Percentiles rank a stretch among this genome's conserved stretches.
These are phyloP conservation scores for Eucalyptus dawsonii DNA, from an alignment of 345 rosid species.

Conservation along the genomic window DNA sequence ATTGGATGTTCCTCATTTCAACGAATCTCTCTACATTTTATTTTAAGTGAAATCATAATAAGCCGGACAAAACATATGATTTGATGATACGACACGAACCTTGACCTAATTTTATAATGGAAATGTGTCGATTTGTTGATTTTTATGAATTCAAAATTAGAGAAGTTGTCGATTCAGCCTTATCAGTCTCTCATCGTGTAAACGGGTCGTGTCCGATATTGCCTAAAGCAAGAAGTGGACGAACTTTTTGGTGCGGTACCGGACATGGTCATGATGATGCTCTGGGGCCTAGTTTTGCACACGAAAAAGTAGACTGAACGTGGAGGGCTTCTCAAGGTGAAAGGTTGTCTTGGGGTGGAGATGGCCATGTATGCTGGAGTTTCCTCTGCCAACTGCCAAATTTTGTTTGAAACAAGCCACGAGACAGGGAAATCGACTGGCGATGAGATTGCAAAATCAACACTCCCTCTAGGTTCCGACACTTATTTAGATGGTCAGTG, in stretches of 20 bases:
- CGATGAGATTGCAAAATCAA: neutral
- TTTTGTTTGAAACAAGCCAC: neutral
- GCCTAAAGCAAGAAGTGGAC: neutral
- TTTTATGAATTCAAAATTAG: neutral
- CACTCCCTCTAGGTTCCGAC: neutral
- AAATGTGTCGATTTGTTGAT: neutral
- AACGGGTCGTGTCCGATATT: neutral
- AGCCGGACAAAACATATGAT: neutral
- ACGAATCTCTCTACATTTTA: neutral
- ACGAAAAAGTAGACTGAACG: neutral
- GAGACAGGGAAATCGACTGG: neutral
- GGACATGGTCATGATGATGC: fast-evolving
- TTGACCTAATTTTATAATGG: neutral
- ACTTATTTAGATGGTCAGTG: neutral
- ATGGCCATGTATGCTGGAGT: neutral
- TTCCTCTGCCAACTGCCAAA: neutral
- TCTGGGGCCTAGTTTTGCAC: neutral
- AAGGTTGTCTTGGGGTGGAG: neutral
- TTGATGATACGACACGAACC: neutral
- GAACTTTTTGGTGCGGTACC: neutral
- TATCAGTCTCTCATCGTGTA: fast-evolving
- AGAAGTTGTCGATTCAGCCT: no score
- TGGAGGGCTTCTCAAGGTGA: neutral
- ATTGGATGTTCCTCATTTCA: neutral
- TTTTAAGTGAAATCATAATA: neutral